These are phyloP conservation scores for Westerdykella sp. DNA, from an alignment of 2,329 filamentous ascomycete species.

Conservation along the genomic window DNA sequence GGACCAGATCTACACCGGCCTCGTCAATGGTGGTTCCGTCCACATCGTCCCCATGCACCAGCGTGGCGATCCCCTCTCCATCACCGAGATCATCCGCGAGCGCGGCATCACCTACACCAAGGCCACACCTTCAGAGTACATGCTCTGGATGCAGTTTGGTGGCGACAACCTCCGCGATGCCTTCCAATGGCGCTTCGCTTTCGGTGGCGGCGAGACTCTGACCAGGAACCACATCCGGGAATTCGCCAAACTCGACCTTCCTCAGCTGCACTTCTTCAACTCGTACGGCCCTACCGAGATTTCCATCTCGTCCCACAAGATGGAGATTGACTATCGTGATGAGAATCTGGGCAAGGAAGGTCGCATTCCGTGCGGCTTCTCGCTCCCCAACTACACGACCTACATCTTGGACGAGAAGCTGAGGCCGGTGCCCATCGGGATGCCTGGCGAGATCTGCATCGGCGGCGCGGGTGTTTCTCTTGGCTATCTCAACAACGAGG, in stretches of 20 bases:
- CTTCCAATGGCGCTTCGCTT: conserved; percentile 25
- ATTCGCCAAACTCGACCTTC: conserved; percentile 3
- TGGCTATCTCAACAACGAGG: conserved; percentile 30
- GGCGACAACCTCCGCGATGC: conserved; percentile 9
- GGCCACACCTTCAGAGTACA: conserved; percentile 41
- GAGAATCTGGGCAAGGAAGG: conserved; percentile 11
- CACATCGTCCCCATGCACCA: conserved; percentile 26
- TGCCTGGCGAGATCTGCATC: conserved; percentile 41
- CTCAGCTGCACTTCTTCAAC: conserved; percentile 6
- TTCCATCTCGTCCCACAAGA: conserved; percentile 4
- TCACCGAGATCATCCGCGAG: conserved; percentile 34
- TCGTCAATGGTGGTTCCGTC: conserved; percentile 38
- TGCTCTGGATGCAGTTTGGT: conserved; percentile 16
- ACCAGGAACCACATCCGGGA: neutral
- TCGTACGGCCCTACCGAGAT: conserved; percentile 16
- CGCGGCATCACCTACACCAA: conserved; percentile 36
- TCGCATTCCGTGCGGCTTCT: conserved; percentile 4
- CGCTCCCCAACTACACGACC: conserved; percentile 2
- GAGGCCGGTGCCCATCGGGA: conserved; percentile 36
- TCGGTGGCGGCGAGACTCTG: conserved; percentile 17
- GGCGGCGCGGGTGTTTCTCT: conserved; percentile 33
- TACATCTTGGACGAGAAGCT: conserved; percentile 40
- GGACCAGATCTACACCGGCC: conserved; percentile 38
- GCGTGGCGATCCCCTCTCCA: conserved; percentile 31
- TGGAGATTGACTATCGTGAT: neutral